A percentile compares a stretch with the other conserved stretches of the same genome.
Conservation (phyloP, 2,329 filamentous ascomycete genomes). For the Clonostachys chloroleuca region DNA sequence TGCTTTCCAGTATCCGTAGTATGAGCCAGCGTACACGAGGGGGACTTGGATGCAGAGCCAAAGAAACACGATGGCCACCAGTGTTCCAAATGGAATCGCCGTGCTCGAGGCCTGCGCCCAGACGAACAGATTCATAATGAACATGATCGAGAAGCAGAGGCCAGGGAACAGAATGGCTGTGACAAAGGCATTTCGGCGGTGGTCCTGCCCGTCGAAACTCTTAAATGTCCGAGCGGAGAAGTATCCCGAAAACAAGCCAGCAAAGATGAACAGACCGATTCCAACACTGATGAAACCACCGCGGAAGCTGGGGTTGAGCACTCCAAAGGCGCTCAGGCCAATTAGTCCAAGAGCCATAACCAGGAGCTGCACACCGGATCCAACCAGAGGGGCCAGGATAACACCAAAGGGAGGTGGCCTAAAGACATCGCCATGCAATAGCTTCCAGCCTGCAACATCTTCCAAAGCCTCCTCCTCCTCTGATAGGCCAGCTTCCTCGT, state of each 20-base stretch:
- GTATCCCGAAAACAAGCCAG: constrained; percentile 81
- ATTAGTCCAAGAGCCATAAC: constrained; percentile 76
- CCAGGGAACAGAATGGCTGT: constrained; percentile 79
- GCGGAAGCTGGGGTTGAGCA: constrained; percentile 84
- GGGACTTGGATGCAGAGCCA: constrained; percentile 87
- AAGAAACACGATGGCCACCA: constrained; percentile 67
- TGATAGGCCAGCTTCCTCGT: constrained; percentile 46
- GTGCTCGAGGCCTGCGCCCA: constrained; percentile 89
- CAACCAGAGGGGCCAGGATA: constrained; percentile 74
- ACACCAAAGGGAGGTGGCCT: constrained; percentile 65
- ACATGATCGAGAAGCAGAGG: constrained; percentile 67
- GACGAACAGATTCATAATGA: constrained; percentile 82
- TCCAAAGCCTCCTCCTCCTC: constrained; percentile 62
- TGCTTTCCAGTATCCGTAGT: constrained; percentile 66
- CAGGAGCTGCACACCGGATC: constrained; percentile 81
- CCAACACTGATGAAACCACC: constrained; percentile 85
- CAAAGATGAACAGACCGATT: constrained; percentile 77
- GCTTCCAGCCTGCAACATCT: constrained; percentile 83
- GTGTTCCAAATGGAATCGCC: constrained; percentile 76
- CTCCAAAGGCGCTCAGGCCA: constrained; percentile 67
- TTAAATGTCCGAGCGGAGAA: constrained; percentile 81
- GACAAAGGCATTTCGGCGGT: constrained; percentile 71
- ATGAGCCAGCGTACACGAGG: constrained; percentile 76
- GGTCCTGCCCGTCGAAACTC: constrained; percentile 73
- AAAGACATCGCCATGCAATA: constrained; percentile 86